Evolutionary conservation across 768 basidiomycete species (phyloP), one percentile per base, ranked within the genome.

Genomic region (Gyrodon lividus): DNA sequence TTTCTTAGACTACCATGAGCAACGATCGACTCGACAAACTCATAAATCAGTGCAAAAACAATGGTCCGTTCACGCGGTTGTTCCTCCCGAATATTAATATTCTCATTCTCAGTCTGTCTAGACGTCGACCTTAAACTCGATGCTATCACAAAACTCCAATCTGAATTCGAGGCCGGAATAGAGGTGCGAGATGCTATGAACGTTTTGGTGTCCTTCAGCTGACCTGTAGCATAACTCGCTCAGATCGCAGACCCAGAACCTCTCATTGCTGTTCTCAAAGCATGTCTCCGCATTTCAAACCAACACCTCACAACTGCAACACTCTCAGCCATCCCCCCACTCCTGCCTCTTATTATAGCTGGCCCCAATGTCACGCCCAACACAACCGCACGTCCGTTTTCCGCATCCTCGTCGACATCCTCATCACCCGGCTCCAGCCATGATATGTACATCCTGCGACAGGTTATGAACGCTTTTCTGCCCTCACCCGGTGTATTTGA

Each of bases 121-220:
- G 90, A 92, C 68, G 81, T 87, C 52, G 90, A 92, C 70, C 76
- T 80, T 55, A 90, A 86, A 72, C 77, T 90, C 20, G 89, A 92
- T 65, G 89, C 87, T 23, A 75, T 92, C 55, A 76, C 82, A 52
- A 92, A 89, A 71, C 76, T 92, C 38, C 86, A 92, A 67, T 75
- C 74, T 33, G 81, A 85, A 69, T 87, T 90, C 64, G 87, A 90
- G 70, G 72, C 78, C 34, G 83, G 81, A 43, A 66, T 78, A 51
- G 83, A 92, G 77, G 91, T 90, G 66, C 43, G 72, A 56, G 50
- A 60, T 26, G 38, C 28, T 44, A 23, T 42, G 50, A 47, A 33
- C 39, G 38, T 44, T 30, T 49, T 43, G 50, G 44, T 52, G 22
- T 50, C 55, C 46, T 48, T 42, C 37, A 20, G 34, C 57, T 61